Conservation (phyloP, 1,284 basidiomycete species). For the Amylostereum areolatum region DNA sequence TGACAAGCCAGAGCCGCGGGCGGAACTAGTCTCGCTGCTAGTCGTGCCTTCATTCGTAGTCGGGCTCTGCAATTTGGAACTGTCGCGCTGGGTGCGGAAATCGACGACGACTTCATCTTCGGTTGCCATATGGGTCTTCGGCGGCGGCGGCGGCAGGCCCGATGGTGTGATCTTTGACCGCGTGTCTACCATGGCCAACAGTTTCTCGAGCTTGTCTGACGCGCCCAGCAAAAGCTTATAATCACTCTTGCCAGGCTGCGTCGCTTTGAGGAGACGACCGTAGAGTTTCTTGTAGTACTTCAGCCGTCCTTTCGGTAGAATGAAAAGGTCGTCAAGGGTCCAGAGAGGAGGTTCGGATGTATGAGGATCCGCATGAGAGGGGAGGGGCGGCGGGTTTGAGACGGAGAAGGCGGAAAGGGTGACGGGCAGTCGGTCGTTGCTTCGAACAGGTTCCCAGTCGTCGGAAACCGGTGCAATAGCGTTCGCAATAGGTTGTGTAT, state of each 20-base stretch:
- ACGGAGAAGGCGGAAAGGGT: slow-evolving; percentile 72
- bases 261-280: slow-evolving; percentile 80
- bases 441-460: slow-evolving; percentile 70
- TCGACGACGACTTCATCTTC: slow-evolving; percentile 53
- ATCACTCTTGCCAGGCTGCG: slow-evolving; percentile 84
- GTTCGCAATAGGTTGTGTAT: slow-evolving; percentile 77
- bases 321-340: slow-evolving; percentile 86
- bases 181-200: slow-evolving; percentile 65
- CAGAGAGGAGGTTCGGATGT: slow-evolving; percentile 47
- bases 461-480: slow-evolving; percentile 79
- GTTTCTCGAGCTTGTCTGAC: slow-evolving; percentile 73
- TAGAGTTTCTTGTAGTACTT: slow-evolving; percentile 95
- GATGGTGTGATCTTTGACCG: slow-evolving; percentile 33
- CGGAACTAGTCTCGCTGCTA: slow-evolving; percentile 42
- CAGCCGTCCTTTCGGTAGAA: slow-evolving; percentile 79
- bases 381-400: slow-evolving; percentile 52
- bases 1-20: slow-evolving; percentile 44
- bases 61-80: slow-evolving; percentile 16
- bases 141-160: slow-evolving; percentile 16
- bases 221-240: slow-evolving; percentile 79
- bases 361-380: slow-evolving; percentile 29
- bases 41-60: slow-evolving; percentile 22
- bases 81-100: slow-evolving; percentile 33
- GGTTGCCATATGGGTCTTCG: slow-evolving; percentile 23
- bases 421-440: slow-evolving; percentile 65